Percentiles rank a stretch among this genome's conserved stretches.
phyloP scores from a whole-genome alignment of 345 rosid species.

The Boechera divaricarpa region DNA sequence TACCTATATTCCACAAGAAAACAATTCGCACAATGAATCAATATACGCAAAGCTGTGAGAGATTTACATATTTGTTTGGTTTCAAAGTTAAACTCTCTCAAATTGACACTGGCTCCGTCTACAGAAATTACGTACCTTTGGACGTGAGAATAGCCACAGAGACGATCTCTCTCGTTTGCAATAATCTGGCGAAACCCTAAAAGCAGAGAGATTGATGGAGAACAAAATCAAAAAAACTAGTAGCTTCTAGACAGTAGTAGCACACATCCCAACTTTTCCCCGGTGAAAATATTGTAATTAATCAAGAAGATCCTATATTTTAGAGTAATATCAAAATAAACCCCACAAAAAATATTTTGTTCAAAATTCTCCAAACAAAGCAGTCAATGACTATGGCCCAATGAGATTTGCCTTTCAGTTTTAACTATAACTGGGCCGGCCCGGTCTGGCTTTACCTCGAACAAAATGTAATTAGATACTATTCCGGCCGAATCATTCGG shows the following conservation, averaged over 20 bases:
- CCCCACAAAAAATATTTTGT: not conserved
- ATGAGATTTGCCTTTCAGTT: too few relatives aligned
- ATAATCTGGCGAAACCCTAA: not conserved
- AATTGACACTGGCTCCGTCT: not conserved
- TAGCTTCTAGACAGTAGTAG: not conserved
- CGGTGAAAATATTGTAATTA: not conserved
- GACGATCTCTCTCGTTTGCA: not conserved
- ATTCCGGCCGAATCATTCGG: too few relatives aligned
- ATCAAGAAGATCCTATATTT: not conserved
- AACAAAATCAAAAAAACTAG: not conserved
- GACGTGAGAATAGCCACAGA: not conserved
- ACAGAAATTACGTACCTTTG: constrained; percentile 13
- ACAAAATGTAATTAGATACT: too few relatives aligned
- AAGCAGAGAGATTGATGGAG: not conserved
- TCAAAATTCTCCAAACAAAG: not conserved
- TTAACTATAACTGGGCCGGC: too few relatives aligned
- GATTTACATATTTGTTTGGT: not conserved
- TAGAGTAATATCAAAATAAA: not conserved
- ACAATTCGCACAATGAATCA: not conserved
- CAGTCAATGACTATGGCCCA: not conserved
- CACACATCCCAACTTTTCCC: not conserved
- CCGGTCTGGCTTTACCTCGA: too few relatives aligned
- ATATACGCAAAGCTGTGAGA: constrained; percentile 12
- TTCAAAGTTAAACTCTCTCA: too few relatives aligned
- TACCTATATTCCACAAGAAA: not conserved